Percentiles rank a stretch among this genome's conserved stretches.
Evolutionary conservation across 1,139 yeast species (phyloP).

Genomic region (Candida glucosophila): DNA sequence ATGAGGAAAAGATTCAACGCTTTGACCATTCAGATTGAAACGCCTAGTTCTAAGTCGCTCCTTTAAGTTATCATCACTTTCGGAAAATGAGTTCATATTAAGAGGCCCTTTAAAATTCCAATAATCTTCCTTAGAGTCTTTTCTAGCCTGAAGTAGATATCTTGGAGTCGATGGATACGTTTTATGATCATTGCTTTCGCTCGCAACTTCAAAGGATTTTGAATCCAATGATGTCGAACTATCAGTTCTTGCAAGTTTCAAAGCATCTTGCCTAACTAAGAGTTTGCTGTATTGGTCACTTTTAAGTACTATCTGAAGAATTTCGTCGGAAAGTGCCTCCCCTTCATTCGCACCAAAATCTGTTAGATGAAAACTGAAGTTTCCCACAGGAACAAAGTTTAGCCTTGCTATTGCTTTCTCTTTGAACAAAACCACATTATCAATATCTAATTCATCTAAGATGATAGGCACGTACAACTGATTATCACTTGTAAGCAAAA

Average conservation of each 20-base stretch:
- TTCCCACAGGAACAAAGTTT: conserved; percentile 31
- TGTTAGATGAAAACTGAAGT: conserved; percentile 53
- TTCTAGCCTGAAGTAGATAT: conserved; percentile 35
- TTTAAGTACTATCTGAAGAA: conserved; percentile 24
- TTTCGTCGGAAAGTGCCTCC: conserved; percentile 44
- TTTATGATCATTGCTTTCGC: conserved; percentile 29
- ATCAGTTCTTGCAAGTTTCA: too few relatives aligned
- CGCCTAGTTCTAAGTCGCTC: conserved; percentile 12
- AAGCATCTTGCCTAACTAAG: too few relatives aligned
- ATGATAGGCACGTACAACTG: conserved; percentile 39
- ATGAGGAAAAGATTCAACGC: too few relatives aligned
- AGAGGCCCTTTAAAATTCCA: conserved; percentile 63
- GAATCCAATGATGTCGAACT: conserved; percentile 42
- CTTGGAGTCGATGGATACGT: conserved; percentile 55
- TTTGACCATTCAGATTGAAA: too few relatives aligned
- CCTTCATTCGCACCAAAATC: conserved; percentile 66
- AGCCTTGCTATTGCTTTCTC: conserved; percentile 35
- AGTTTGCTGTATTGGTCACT: too few relatives aligned
- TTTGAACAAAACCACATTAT: conserved; percentile 10
- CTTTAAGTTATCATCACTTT: too few relatives aligned
- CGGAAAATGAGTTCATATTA: too few relatives aligned
- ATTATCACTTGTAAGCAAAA: conserved; percentile 59
- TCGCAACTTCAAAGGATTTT: conserved; percentile 37
- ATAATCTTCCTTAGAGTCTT: conserved; percentile 42
- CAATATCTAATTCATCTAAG: conserved; percentile 11